Evolutionary conservation across 192 early-diverging fungal species (phyloP).

Genomic region (Coemansia sp.): DNA sequence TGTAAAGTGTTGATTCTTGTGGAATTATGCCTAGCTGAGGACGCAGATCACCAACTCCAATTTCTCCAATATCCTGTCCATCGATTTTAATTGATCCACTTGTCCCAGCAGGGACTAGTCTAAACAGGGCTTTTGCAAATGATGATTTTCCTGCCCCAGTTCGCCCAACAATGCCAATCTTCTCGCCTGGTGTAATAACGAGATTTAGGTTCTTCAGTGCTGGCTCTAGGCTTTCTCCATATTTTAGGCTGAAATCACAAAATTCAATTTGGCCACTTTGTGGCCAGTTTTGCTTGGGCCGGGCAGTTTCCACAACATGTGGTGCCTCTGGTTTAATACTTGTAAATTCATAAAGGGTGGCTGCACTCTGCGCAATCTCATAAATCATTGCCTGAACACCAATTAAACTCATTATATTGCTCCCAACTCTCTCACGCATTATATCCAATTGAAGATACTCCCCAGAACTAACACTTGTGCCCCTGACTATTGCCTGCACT

Average conservation of each 20-base stretch:
- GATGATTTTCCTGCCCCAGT: constrained; percentile 62
- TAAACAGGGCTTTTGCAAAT: constrained; percentile 52
- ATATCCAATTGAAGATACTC: no score
- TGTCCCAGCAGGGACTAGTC: constrained; percentile 50
- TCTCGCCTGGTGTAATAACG: constrained; percentile 49
- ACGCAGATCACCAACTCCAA: constrained; percentile 55
- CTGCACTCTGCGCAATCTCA: not conserved
- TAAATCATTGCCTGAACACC: not conserved
- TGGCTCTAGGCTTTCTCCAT: constrained; percentile 19
- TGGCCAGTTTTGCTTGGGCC: constrained; percentile 49
- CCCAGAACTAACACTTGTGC: no score
- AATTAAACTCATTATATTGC: no score
- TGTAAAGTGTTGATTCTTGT: constrained; percentile 63
- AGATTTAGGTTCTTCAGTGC: constrained; percentile 40
- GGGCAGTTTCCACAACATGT: constrained; percentile 12
- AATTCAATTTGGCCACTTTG: constrained; percentile 38
- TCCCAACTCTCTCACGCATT: no score
- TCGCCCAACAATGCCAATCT: constrained; percentile 53
- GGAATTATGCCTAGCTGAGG: constrained; percentile 56
- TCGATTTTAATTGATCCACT: constrained; percentile 52
- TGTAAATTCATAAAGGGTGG: constrained; percentile 53
- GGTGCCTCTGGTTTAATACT: constrained; percentile 44
- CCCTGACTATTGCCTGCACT: no score
- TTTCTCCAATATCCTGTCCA: constrained; percentile 50
- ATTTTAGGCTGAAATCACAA: constrained; percentile 33